Evolutionary conservation across 2,329 filamentous ascomycete species (phyloP).

Genomic region (Colletotrichum euphorbiae): DNA sequence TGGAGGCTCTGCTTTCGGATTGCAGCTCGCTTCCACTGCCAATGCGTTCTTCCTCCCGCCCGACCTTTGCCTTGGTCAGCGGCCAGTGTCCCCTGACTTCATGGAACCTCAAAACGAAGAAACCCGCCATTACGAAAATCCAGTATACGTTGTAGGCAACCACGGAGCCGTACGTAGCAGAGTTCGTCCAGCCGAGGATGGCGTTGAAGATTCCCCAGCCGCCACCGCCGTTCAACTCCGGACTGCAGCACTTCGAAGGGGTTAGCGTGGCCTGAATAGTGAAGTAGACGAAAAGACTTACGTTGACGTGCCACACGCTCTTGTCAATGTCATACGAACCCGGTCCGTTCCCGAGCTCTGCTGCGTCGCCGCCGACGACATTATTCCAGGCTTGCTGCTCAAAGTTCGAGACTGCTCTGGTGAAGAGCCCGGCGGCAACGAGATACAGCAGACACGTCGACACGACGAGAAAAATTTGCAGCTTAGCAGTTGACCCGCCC

Average conservation of each 20-base stretch:
- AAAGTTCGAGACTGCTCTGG: conserved; percentile 79
- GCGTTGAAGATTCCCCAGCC: conserved; percentile 92
- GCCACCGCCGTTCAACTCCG: conserved; percentile 76
- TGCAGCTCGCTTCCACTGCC: conserved; percentile 17
- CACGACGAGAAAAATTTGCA: conserved; percentile 81
- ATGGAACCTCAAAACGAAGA: conserved; percentile 73
- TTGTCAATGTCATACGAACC: conserved; percentile 84
- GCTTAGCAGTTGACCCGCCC: conserved; percentile 55
- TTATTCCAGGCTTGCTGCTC: conserved; percentile 77
- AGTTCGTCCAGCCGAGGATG: conserved; percentile 88
- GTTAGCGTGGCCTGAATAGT: conserved; percentile 6
- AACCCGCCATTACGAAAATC: conserved; percentile 75
- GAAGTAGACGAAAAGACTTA: conserved; percentile 51
- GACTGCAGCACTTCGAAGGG: conserved; percentile 78
- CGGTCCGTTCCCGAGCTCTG: conserved; percentile 66
- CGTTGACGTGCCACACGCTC: conserved; percentile 86
- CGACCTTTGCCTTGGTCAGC: conserved; percentile 52
- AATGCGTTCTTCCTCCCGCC: not conserved
- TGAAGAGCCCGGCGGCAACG: conserved; percentile 85
- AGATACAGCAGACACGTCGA: conserved; percentile 89
- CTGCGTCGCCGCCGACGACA: conserved; percentile 68
- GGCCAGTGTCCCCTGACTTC: conserved; percentile 68
- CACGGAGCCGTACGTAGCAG: conserved; percentile 87
- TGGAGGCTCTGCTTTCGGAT: not conserved
- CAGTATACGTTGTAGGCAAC: conserved; percentile 92